These are phyloP conservation scores for Pichia eremophila DNA, from an alignment of 805 yeast species.

Conservation along the genomic window DNA sequence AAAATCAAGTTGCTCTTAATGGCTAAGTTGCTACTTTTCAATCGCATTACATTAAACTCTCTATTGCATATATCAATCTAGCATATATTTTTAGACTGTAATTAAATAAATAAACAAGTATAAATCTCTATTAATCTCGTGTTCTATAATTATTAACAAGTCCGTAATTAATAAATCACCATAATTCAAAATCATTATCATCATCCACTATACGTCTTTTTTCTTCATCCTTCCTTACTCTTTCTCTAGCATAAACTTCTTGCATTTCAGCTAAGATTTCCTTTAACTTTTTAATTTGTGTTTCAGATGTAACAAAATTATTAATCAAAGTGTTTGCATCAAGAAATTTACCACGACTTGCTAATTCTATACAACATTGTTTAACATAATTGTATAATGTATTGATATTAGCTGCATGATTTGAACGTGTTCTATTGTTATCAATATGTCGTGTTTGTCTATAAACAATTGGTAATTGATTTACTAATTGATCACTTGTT, in stretches of 20 bases:
- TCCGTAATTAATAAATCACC: constrained; percentile 10
- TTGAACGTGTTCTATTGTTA: constrained; percentile 8
- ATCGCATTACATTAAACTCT: too few species aligned
- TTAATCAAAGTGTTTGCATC: constrained; percentile 23
- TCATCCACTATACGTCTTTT: constrained; percentile 17
- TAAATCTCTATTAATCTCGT: not conserved
- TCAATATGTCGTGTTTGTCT: constrained; percentile 5
- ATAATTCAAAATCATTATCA: constrained; percentile 24
- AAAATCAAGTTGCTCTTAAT: too few species aligned
- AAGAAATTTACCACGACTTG: constrained; percentile 15
- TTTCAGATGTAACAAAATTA: constrained; percentile 10
- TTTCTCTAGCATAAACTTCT: constrained; percentile 12
- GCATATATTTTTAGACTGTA: too few species aligned
- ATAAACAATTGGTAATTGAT: constrained; percentile 17
- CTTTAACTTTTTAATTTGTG: constrained; percentile 4
- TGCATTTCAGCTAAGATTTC: constrained; percentile 13
- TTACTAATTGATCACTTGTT: constrained; percentile 16
- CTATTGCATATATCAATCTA: too few species aligned
- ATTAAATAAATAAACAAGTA: too few species aligned
- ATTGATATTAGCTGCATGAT: constrained; percentile 15
- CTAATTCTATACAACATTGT: constrained; percentile 15
- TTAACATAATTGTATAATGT: constrained; percentile 17
- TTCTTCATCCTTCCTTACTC: constrained; percentile 7
- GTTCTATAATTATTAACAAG: not conserved
- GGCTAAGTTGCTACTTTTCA: too few species aligned